phyloP scores from a whole-genome alignment of 805 yeast species.

The Ogataea allantospora region DNA sequence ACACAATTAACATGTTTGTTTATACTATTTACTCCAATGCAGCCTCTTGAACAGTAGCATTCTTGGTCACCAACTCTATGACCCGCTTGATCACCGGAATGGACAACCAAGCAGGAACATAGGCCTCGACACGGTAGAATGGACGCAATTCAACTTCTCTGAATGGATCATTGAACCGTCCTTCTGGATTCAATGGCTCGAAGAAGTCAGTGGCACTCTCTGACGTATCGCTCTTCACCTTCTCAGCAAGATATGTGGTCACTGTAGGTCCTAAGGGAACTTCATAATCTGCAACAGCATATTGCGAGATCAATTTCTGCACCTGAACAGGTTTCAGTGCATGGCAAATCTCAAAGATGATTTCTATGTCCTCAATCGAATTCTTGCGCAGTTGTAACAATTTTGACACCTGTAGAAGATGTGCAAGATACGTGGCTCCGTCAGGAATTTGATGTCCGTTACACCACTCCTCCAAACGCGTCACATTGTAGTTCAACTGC shows the following conservation, averaged over 20 bases:
- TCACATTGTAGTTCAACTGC: constrained; percentile 93
- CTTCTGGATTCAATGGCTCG: constrained; percentile 65
- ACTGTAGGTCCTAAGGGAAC: constrained; percentile 84
- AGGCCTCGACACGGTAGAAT: constrained; percentile 79
- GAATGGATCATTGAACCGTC: constrained; percentile 82
- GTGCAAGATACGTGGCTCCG: constrained; percentile 79
- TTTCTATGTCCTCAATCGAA: constrained; percentile 83
- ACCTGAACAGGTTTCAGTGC: constrained; percentile 93
- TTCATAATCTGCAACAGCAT: constrained; percentile 91
- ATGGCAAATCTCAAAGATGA: constrained; percentile 92
- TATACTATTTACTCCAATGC: constrained; percentile 10
- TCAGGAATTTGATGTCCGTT: constrained; percentile 88
- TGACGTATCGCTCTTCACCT: constrained; percentile 51
- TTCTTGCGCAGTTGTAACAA: constrained; percentile 88
- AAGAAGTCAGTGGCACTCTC: constrained; percentile 64
- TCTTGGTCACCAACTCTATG: constrained; percentile 82
- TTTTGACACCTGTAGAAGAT: constrained; percentile 89
- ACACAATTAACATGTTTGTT: constrained; percentile 3
- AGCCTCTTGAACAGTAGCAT: constrained; percentile 69
- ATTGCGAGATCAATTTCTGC: constrained; percentile 86
- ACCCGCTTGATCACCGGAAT: constrained; percentile 86
- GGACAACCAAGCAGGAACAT: constrained; percentile 91
- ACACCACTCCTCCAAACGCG: constrained; percentile 98
- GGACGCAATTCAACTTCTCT: constrained; percentile 72
- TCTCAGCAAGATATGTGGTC: constrained; percentile 75